A percentile compares a stretch with the other conserved stretches of the same genome.
Evolutionary conservation across 106 monocot species (phyloP).

Genomic region (Dioscorea alata): DNA sequence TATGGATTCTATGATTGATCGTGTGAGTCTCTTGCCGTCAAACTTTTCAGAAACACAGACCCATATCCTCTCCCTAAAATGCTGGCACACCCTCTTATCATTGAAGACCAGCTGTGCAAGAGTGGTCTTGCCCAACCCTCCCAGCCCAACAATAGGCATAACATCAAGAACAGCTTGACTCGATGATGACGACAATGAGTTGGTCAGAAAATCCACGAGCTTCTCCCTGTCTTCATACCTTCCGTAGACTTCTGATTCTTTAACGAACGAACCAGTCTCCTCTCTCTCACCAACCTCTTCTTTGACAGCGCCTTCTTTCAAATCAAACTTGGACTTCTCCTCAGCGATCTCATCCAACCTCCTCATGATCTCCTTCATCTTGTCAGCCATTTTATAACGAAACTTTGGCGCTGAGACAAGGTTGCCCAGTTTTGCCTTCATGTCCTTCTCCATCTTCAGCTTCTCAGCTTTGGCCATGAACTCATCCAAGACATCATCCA

Average conservation of each 20-base stretch:
- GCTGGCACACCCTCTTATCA: background rate
- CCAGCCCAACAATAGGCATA: too few species aligned
- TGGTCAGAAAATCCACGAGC: too few species aligned
- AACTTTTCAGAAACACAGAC: slow-evolving; percentile 5
- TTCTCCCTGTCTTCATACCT: too few species aligned
- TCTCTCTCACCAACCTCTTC: too few species aligned
- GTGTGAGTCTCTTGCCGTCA: background rate
- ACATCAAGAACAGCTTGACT: too few species aligned
- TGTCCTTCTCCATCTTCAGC: background rate
- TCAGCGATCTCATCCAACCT: slow-evolving; percentile 29
- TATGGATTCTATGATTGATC: background rate
- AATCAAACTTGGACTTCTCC: slow-evolving; percentile 17
- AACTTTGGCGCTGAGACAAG: background rate
- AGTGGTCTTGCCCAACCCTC: slow-evolving; percentile 19
- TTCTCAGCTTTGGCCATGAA: background rate
- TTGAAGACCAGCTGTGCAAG: slow-evolving; percentile 7
- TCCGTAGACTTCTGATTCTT: too few species aligned
- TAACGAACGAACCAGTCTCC: too few species aligned
- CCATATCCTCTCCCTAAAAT: slow-evolving; percentile 10
- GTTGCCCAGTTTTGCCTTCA: slow-evolving; percentile 1
- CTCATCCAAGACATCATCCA: slow-evolving; percentile 34
- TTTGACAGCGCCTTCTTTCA: too few species aligned
- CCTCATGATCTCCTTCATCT: slow-evolving; percentile 19
- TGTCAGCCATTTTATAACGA: slow-evolving; percentile 1
- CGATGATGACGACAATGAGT: too few species aligned